Evolutionary conservation across 192 early-diverging fungal genomes (phyloP).

Genomic region (Backusella westeae): DNA sequence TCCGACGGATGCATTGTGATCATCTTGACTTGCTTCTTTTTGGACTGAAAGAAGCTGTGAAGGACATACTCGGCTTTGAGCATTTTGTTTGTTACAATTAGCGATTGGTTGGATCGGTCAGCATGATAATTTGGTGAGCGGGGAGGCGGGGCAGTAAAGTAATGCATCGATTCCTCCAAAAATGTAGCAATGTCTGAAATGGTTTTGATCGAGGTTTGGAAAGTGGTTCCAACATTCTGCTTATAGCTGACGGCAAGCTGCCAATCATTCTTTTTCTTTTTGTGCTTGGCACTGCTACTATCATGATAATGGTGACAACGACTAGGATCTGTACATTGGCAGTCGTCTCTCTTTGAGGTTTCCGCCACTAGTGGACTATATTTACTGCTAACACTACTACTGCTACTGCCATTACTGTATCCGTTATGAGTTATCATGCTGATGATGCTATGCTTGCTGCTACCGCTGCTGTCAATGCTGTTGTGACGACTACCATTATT

Average conservation of each 20-base stretch:
- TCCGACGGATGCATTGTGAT: not conserved
- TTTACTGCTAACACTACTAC: not conserved
- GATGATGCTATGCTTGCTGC: not conserved
- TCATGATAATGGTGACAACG: not conserved
- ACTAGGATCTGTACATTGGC: not conserved
- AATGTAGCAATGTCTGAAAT: slow-evolving; percentile 20
- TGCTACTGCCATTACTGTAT: not conserved
- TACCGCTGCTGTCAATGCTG: not conserved
- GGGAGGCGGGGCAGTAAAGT: slow-evolving; percentile 13
- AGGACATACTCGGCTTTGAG: slow-evolving; percentile 14
- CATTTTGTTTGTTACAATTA: slow-evolving; percentile 19
- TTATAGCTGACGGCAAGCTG: slow-evolving; percentile 11
- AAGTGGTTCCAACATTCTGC: slow-evolving; percentile 8
- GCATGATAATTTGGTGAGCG: slow-evolving; percentile 11
- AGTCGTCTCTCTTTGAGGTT: not conserved
- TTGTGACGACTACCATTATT: not conserved
- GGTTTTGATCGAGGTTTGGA: slow-evolving; percentile 22
- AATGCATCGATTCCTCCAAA: slow-evolving; percentile 9
- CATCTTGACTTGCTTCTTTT: slow-evolving; percentile 8
- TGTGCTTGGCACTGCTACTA: not conserved
- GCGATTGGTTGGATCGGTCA: not conserved
- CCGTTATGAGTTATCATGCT: not conserved
- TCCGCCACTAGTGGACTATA: not conserved
- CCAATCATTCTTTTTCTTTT: slow-evolving; percentile 4
- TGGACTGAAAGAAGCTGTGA: slow-evolving; percentile 8